Conservation (phyloP, 148 eudicot genomes). For the Nyssa sinensis region DNA sequence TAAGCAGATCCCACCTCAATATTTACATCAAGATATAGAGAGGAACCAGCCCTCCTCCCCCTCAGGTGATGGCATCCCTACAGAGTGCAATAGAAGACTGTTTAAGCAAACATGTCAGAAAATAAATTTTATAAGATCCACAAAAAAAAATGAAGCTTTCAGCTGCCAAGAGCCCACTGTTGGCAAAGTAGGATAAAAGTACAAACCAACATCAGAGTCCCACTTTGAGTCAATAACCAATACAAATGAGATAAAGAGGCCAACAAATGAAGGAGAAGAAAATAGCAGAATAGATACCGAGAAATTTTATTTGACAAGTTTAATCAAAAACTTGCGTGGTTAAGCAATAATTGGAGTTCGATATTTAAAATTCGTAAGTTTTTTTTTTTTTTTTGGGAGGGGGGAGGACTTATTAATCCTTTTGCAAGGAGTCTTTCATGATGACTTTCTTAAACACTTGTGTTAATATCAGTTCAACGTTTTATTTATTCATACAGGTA, state of each 20-base stretch:
- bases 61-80: slow-evolving; percentile 92
- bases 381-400: too few relatives aligned
- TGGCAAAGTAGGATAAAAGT: not conserved
- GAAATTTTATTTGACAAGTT: not conserved
- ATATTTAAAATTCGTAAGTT: too few relatives aligned
- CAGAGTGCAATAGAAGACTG: slow-evolving; percentile 9
- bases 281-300: not conserved
- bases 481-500: too few relatives aligned
- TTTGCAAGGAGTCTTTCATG: not conserved
- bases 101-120: not conserved
- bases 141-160: not conserved
- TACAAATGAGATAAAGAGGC: not conserved
- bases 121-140: not conserved
- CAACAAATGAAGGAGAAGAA: not conserved
- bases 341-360: not conserved
- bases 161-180: not conserved
- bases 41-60: slow-evolving; percentile 97
- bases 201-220: not conserved
- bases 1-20: slow-evolving; percentile 60
- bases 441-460: not conserved
- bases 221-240: not conserved
- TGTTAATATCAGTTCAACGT: not conserved
- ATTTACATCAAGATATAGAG: slow-evolving; percentile 86
- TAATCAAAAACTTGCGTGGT: not conserved
- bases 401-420: too few relatives aligned